Percentiles rank a stretch among this genome's conserved stretches.
Conservation (phyloP, 306 rosid species). For the Medicago arabica region DNA sequence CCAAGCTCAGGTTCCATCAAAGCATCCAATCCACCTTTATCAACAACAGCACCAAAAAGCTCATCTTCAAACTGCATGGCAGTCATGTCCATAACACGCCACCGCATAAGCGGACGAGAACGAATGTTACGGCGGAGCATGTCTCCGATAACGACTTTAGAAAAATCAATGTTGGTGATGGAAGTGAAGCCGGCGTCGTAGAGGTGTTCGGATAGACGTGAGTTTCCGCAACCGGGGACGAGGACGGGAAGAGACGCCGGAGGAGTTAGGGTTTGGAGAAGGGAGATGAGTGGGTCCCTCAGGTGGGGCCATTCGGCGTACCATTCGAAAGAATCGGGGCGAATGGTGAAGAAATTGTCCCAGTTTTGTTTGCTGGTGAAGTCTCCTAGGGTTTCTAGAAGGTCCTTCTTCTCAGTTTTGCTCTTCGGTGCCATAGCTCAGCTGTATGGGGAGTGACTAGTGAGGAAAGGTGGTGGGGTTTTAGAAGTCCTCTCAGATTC, state of each 20-base stretch:
- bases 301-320: constrained; percentile 87
- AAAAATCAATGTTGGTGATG: constrained; percentile 85
- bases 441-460: neutral
- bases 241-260: constrained; percentile 50
- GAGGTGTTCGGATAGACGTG: constrained; percentile 86
- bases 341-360: constrained; percentile 93
- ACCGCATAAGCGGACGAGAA: constrained; percentile 80
- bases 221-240: constrained; percentile 90
- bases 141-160: constrained; percentile 83
- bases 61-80: constrained; percentile 78
- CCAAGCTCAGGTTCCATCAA: constrained; percentile 95
- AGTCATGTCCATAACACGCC: constrained; percentile 99
- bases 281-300: constrained; percentile 61
- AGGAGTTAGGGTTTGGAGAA: constrained; percentile 36
- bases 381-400: constrained; percentile 79
- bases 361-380: constrained; percentile 93
- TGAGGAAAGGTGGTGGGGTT: too few species aligned
- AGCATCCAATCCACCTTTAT: constrained; percentile 98
- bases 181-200: constrained; percentile 72
- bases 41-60: constrained; percentile 65
- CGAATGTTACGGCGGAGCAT: constrained; percentile 95
- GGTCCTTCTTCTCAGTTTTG: constrained; percentile 45
- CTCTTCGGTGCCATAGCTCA: constrained; percentile 39
- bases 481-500: too few species aligned
- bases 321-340: constrained; percentile 88